phyloP scores from a whole-genome alignment of 345 rosid genomes.

The Microthlaspi erraticum region DNA sequence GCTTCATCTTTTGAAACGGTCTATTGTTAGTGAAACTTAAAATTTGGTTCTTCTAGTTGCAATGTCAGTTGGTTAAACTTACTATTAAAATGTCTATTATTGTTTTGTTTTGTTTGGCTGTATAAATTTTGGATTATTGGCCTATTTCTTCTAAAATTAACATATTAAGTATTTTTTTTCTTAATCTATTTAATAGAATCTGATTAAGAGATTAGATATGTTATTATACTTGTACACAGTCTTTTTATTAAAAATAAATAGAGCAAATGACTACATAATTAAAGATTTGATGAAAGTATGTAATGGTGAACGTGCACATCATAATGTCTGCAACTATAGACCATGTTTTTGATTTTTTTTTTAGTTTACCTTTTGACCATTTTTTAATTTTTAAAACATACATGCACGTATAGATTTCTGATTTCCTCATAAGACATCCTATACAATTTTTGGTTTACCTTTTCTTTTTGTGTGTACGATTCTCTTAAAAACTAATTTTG shows the following conservation, averaged over 20 bases:
- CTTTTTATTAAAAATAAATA: background rate
- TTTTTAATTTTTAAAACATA: background rate
- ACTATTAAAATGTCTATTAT: background rate
- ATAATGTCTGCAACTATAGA: constrained; percentile 41
- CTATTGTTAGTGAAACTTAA: constrained; percentile 31
- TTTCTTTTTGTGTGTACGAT: background rate
- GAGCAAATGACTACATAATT: background rate
- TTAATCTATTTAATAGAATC: background rate
- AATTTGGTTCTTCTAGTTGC: constrained; percentile 33
- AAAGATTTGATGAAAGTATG: constrained; percentile 12
- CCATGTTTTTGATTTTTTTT: constrained; percentile 13
- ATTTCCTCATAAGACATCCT: background rate
- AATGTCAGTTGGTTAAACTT: constrained; percentile 1
- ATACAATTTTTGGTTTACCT: background rate
- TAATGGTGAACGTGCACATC: constrained; percentile 42
- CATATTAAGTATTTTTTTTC: background rate
- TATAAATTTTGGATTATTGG: background rate
- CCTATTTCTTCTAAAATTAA: background rate
- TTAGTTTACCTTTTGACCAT: background rate
- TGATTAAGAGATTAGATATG: background rate
- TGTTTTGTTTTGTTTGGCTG: background rate
- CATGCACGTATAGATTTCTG: constrained; percentile 19
- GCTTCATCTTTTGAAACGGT: constrained; percentile 11
- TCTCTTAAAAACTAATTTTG: constrained; percentile 19
- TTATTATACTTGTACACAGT: background rate